Base-by-base conservation (phyloP, 352 stramenopile genomes). In the Blastocystis sp. region DNA sequence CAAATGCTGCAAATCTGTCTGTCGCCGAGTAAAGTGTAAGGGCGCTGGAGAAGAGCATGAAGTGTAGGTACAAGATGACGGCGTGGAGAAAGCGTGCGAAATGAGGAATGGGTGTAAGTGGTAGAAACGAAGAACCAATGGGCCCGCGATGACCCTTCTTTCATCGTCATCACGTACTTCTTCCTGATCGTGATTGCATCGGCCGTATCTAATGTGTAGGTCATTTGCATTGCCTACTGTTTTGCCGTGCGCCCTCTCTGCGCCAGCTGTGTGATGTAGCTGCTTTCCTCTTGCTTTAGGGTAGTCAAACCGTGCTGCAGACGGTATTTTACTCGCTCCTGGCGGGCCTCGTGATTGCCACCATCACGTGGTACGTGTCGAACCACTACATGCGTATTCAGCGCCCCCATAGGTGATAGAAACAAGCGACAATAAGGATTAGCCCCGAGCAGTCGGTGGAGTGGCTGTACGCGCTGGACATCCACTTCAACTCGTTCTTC, bases 401-500 rank as follows among this genome's bases (percentile, higher is more conserved):
- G 79, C 90, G 90, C 69, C 92, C 90, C 87, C 92, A 94, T 84
- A 92, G 48, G 48, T 57, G 48, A 17, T 7, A 7, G 6, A 17
- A 14, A 14, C 14, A 57, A 14, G 48, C 6, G 6, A 14, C 6
- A 57, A 14, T 57, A 14, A 57, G 6, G 48, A 7, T 7, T 57
- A 57, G 92, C 89, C 96, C 98, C 28, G 94, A 97, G 87, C 97
- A 99, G 92, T 92, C 93, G 57, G 97, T 99, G 6, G 97, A 99
- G 92, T 98, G 95, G 95, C 92, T 98, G 74, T 99, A 98, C 90
- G 95, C 96, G 21, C 98, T 99, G 91, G 97, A 99, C 92, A 98
- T 99, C 89, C 97, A 99, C 92, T 98, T 95, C 93, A 99, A 99
- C 92, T 93, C 95, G 54, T 99, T 98, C 91, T 98, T 98, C 84